Conservation (phyloP, 208 protist species). For the Trypanosoma melophagium region DNA sequence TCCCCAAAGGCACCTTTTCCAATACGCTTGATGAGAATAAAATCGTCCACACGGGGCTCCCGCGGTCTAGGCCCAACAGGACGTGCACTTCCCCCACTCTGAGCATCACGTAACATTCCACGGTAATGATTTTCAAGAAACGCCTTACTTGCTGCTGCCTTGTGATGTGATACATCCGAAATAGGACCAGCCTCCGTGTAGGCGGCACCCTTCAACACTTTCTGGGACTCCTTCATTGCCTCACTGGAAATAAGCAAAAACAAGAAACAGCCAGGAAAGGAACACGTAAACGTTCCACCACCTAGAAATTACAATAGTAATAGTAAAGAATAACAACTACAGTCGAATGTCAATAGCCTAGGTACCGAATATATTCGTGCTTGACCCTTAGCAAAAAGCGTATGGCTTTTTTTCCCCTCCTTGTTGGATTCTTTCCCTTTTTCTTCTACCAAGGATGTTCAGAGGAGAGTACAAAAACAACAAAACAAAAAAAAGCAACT, state of each 20-base stretch:
- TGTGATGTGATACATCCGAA: slow-evolving; percentile 80
- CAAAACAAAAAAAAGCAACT: neutral
- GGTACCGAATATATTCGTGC: no score
- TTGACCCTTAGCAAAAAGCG: no score
- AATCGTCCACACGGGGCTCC: slow-evolving; percentile 75
- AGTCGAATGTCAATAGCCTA: no score
- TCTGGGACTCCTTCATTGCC: slow-evolving; percentile 20
- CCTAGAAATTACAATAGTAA: no score
- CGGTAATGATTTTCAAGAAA: slow-evolving; percentile 88
- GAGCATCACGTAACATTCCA: slow-evolving; percentile 55
- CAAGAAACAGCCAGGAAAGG: neutral
- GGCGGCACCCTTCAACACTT: slow-evolving; percentile 30
- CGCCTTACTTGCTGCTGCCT: slow-evolving; percentile 82
- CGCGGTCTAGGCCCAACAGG: slow-evolving; percentile 68
- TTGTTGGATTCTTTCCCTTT: neutral
- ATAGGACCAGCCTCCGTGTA: slow-evolving; percentile 53
- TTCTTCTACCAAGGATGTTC: neutral
- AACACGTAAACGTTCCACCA: no score
- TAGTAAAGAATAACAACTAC: no score
- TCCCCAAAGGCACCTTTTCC: slow-evolving; percentile 90
- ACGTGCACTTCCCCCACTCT: slow-evolving; percentile 43
- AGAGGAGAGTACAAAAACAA: neutral
- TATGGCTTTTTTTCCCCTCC: slow-evolving; percentile 15
- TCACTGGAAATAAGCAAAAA: neutral
- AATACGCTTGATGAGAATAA: slow-evolving; percentile 88